Evolutionary conservation across 768 basidiomycete genomes (phyloP).

Genomic region (Pleurotus cornucopiae): DNA sequence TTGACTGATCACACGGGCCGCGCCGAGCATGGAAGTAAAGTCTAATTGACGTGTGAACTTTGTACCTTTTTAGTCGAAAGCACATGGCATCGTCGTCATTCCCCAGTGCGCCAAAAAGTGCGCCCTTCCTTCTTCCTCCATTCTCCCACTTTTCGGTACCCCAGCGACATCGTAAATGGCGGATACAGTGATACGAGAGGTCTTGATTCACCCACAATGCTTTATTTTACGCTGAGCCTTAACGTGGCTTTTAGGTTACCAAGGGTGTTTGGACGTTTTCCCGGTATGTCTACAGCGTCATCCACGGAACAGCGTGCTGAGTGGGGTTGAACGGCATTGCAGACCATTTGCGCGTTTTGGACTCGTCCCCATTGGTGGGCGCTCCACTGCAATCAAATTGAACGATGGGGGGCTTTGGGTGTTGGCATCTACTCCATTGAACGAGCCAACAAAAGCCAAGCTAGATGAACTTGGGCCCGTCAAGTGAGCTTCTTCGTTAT

Average conservation of each 20-base stretch:
- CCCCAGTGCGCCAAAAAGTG: too few relatives aligned
- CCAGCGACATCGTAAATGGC: neutral
- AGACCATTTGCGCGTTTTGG: slow-evolving; percentile 69
- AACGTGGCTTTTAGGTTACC: slow-evolving; percentile 29
- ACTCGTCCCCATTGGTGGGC: slow-evolving; percentile 72
- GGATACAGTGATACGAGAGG: slow-evolving; percentile 42
- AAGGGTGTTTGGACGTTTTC: slow-evolving; percentile 66
- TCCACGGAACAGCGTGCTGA: neutral
- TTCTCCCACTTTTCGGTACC: too few relatives aligned
- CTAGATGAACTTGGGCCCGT: slow-evolving; percentile 66
- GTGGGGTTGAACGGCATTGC: neutral
- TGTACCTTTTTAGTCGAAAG: too few relatives aligned
- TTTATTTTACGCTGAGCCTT: neutral
- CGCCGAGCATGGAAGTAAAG: too few relatives aligned
- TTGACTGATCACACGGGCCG: too few relatives aligned
- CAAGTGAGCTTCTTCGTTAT: slow-evolving; percentile 36
- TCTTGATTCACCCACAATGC: slow-evolving; percentile 11
- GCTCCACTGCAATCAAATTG: slow-evolving; percentile 78
- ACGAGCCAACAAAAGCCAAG: slow-evolving; percentile 57
- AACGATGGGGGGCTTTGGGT: slow-evolving; percentile 71
- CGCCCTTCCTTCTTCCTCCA: too few relatives aligned
- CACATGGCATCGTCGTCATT: too few relatives aligned
- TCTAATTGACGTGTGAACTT: too few relatives aligned
- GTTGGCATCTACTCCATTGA: slow-evolving; percentile 75
- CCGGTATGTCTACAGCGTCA: slow-evolving; percentile 29